Evolutionary conservation across 176 grass and related monocot species (phyloP).

Genomic region (Elymus sibiricus): DNA sequence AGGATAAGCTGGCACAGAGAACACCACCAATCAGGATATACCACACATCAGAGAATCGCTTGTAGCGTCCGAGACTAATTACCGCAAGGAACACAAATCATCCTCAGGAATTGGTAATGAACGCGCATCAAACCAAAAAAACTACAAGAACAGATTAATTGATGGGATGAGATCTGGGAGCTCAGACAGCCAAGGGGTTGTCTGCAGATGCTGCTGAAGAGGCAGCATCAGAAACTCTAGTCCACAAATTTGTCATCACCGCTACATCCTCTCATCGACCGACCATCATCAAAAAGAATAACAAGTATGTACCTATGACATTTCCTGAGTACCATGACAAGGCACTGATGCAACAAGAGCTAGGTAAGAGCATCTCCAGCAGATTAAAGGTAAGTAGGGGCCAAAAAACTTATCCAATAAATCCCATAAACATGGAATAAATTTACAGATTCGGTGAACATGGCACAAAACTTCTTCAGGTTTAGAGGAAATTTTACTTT

Average conservation of each 20-base stretch:
- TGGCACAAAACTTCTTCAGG: no score
- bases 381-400: no score
- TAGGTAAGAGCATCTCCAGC: no score
- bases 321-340: no score
- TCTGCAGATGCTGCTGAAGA: slow-evolving; percentile 43
- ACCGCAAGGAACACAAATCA: slow-evolving; percentile 34
- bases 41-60: slow-evolving; percentile 27
- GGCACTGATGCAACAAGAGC: no score
- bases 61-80: slow-evolving; percentile 58
- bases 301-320: no score
- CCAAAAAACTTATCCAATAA: no score
- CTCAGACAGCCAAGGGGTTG: slow-evolving; percentile 53
- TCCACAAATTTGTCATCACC: slow-evolving; percentile 50
- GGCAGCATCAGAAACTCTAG: slow-evolving; percentile 70
- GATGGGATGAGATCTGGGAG: not conserved
- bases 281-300: no score
- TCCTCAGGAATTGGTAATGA: slow-evolving; percentile 78
- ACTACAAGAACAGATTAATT: no score
- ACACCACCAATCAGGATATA: slow-evolving; percentile 67
- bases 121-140: not conserved
- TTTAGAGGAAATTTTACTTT: no score
- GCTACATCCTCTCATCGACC: not conserved
- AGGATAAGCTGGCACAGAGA: slow-evolving; percentile 40
- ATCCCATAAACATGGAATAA: no score
- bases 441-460: no score